A percentile compares a stretch with the other conserved stretches of the same genome.
Evolutionary conservation across 768 basidiomycete species (phyloP).

Genomic region (Flagelloscypha sp.): DNA sequence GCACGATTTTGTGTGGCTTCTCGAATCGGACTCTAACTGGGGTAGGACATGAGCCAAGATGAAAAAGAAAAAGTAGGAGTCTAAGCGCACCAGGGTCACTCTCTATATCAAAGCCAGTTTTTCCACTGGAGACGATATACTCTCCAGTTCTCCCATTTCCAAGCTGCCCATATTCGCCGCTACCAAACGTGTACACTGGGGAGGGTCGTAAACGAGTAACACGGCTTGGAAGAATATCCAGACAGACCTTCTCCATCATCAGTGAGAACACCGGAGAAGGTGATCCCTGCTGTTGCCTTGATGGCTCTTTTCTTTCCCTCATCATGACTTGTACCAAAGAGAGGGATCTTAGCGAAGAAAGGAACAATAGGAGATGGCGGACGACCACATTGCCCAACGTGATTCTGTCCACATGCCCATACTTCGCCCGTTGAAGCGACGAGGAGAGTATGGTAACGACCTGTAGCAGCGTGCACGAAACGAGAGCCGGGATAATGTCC

Average conservation of each 20-base stretch:
- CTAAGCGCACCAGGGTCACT: slow-evolving; percentile 48
- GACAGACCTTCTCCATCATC: slow-evolving; percentile 68
- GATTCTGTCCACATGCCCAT: slow-evolving; percentile 82
- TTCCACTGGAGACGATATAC: slow-evolving; percentile 78
- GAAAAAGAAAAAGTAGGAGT: slow-evolving; percentile 10
- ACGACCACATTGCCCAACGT: slow-evolving; percentile 74
- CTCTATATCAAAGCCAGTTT: slow-evolving; percentile 75
- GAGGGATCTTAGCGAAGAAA: slow-evolving; percentile 53
- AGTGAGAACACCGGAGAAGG: slow-evolving; percentile 78
- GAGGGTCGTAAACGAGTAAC: slow-evolving; percentile 2
- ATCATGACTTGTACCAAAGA: slow-evolving; percentile 46
- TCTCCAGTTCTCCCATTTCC: slow-evolving; percentile 94
- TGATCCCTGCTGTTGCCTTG: slow-evolving; percentile 73
- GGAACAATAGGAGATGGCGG: slow-evolving; percentile 54
- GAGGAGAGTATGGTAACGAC: slow-evolving; percentile 73
- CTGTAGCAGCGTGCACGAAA: slow-evolving; percentile 80
- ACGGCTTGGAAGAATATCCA: not conserved
- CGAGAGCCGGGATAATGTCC: too few species aligned
- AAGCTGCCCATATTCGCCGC: slow-evolving; percentile 86
- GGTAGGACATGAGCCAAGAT: slow-evolving; percentile 1
- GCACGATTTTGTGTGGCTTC: slow-evolving; percentile 66
- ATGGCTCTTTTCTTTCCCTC: slow-evolving; percentile 60
- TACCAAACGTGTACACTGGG: slow-evolving; percentile 82
- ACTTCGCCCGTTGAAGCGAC: slow-evolving; percentile 75
- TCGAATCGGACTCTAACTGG: slow-evolving; percentile 53